phyloP scores from a whole-genome alignment of 1,284 basidiomycete genomes.

The Rhodotorula sp. region DNA sequence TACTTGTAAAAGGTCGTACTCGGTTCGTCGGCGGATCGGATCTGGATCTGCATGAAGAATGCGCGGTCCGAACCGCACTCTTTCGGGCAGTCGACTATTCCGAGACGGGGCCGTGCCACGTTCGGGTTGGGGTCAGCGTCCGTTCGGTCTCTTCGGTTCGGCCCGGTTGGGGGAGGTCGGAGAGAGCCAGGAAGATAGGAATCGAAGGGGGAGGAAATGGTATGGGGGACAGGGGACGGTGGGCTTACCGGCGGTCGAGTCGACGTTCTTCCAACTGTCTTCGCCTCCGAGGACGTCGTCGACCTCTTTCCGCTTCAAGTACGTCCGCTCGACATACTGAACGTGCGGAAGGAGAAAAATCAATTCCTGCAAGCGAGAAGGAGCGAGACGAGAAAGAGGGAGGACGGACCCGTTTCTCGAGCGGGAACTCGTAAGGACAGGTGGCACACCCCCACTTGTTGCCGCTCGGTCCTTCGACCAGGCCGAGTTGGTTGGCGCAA shows the following conservation, averaged over 20 bases:
- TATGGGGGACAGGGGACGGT: not conserved
- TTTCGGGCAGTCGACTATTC: slow-evolving; percentile 75
- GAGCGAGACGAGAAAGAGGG: too few relatives aligned
- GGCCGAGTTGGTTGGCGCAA: slow-evolving; percentile 86
- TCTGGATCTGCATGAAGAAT: slow-evolving; percentile 95
- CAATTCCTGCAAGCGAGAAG: too few relatives aligned
- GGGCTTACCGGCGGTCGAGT: slow-evolving; percentile 71
- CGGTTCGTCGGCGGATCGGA: slow-evolving; percentile 91
- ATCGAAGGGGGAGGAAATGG: too few relatives aligned
- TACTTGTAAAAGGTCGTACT: slow-evolving; percentile 85
- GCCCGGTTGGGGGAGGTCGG: too few relatives aligned
- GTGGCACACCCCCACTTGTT: slow-evolving; percentile 93
- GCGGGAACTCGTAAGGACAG: slow-evolving; percentile 93
- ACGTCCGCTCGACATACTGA: slow-evolving; percentile 83
- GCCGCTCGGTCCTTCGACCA: slow-evolving; percentile 59
- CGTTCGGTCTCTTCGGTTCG: too few relatives aligned
- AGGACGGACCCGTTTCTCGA: slow-evolving; percentile 53
- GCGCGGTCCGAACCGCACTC: slow-evolving; percentile 78
- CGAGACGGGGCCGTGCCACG: too few relatives aligned
- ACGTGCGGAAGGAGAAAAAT: slow-evolving; percentile 7
- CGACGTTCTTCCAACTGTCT: slow-evolving; percentile 93
- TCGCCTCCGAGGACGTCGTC: slow-evolving; percentile 93
- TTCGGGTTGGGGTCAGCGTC: too few relatives aligned
- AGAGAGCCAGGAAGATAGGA: too few relatives aligned
- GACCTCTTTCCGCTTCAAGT: slow-evolving; percentile 76